phyloP scores from a whole-genome alignment of 306 rosid genomes.

The Begonia loranthoides region DNA sequence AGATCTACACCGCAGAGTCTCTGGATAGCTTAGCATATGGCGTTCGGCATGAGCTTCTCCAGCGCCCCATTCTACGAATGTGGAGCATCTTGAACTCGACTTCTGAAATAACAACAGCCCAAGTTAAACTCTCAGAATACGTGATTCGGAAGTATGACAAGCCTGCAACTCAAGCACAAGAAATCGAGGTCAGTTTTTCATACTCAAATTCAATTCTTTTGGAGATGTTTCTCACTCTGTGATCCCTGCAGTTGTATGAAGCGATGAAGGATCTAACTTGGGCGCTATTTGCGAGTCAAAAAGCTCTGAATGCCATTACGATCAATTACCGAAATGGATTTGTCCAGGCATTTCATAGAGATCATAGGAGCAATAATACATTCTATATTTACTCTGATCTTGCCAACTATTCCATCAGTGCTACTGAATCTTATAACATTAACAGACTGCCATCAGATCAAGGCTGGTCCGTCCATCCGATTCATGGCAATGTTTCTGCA shows the following conservation, averaged over 20 bases:
- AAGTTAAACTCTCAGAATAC: slow-evolving; percentile 74
- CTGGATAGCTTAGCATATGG: slow-evolving; percentile 77
- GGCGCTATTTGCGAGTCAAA: slow-evolving; percentile 78
- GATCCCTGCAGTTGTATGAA: slow-evolving; percentile 71
- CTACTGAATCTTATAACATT: slow-evolving; percentile 10
- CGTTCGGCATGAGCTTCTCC: slow-evolving; percentile 84
- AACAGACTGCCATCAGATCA: slow-evolving; percentile 30
- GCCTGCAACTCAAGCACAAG: slow-evolving; percentile 70
- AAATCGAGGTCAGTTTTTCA: slow-evolving; percentile 66
- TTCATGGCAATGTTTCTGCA: slow-evolving; percentile 67
- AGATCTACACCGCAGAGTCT: slow-evolving; percentile 72
- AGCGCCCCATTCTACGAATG: slow-evolving; percentile 87
- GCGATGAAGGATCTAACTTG: slow-evolving; percentile 81
- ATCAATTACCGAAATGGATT: slow-evolving; percentile 84
- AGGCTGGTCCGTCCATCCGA: slow-evolving; percentile 48
- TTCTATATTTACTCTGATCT: slow-evolving; percentile 88
- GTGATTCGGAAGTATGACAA: slow-evolving; percentile 60
- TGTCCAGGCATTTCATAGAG: slow-evolving; percentile 95
- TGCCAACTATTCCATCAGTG: slow-evolving; percentile 68
- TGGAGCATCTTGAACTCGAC: slow-evolving; percentile 95
- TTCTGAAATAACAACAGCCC: slow-evolving; percentile 82
- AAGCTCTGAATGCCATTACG: slow-evolving; percentile 87
- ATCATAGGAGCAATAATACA: slow-evolving; percentile 70
- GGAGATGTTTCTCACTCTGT: slow-evolving; percentile 11
- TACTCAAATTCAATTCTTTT: background rate